Evolutionary conservation across 1,284 basidiomycete species (phyloP).

Genomic region (Entoloma clypeatum): DNA sequence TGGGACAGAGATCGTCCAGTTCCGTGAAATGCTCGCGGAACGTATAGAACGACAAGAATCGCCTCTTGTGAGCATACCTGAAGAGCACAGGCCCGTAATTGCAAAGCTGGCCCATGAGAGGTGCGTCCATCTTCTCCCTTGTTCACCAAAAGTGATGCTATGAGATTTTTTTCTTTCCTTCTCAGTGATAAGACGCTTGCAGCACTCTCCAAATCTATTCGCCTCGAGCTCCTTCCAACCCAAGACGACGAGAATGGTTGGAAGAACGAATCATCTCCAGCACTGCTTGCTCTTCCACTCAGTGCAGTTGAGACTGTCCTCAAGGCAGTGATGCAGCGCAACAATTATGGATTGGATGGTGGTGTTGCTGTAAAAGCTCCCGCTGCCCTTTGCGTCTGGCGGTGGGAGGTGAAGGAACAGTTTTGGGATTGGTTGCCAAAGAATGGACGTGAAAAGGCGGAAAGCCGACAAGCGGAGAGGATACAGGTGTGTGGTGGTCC

Average conservation of each 20-base stretch:
- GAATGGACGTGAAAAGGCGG: conserved; percentile 60
- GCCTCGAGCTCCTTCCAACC: conserved; percentile 55
- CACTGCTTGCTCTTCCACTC: conserved; percentile 46
- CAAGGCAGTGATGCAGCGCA: conserved; percentile 53
- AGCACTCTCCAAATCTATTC: conserved; percentile 61
- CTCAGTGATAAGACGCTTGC: conserved; percentile 64
- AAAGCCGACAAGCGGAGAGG: conserved; percentile 63
- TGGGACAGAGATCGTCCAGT: conserved; percentile 62
- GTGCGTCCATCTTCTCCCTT: conserved; percentile 37
- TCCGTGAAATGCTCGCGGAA: conserved; percentile 63
- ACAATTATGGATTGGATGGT: conserved; percentile 72
- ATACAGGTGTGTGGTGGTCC: conserved; percentile 45
- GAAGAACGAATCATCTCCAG: conserved; percentile 32
- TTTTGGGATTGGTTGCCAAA: conserved; percentile 67
- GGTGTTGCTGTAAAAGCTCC: conserved; percentile 47
- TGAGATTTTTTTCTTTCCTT: background rate
- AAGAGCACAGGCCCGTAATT: conserved; percentile 68
- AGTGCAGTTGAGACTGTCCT: conserved; percentile 58
- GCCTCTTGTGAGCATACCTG: conserved; percentile 55
- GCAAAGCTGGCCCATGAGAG: conserved; percentile 81
- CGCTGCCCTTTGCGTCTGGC: conserved; percentile 70
- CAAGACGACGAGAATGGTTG: conserved; percentile 51
- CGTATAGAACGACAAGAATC: conserved; percentile 41
- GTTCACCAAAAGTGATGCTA: conserved; percentile 1
- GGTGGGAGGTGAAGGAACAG: conserved; percentile 77